Base-by-base conservation (phyloP, 345 rosid genomes). In the Eutrema heterophyllum region DNA sequence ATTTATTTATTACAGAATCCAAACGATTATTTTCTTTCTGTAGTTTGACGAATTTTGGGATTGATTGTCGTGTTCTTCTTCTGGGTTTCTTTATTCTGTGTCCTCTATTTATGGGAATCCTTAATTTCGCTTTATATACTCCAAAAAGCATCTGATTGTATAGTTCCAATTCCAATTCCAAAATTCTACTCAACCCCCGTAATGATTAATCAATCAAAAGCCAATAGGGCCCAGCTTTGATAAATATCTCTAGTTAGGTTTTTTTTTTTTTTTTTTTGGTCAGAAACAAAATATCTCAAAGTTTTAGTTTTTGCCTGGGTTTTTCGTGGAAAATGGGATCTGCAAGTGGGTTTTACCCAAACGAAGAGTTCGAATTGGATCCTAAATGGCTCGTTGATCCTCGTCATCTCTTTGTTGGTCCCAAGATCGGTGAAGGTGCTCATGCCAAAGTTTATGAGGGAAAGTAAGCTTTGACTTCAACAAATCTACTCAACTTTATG, bases 401-500 rank as follows among this genome's bases (percentile, higher is more conserved):
- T 36, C 89, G 86, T 85, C 91, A 79, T 64, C 96, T 95, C 13
- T 87, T 88, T 75, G 96, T 95, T 80, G 99, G 99, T 27, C 98
- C 99, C 5, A 92, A 90, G 88, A 87, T 95, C 83, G 98, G 98
- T 33, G 99, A 95, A 77, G 98, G 99, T 53, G 97, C 98, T 73
- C 98, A 92, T 88, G 98, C 98, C 77, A 92, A 95, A 83, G 98
- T 95, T 5, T 95, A 95, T 6, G 97, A 95, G 79, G 99, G 97
- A 74, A 95, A 90, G 98, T 95, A 84, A 89, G 99, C 59, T 76
- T 90, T 74, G 64, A 75, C 54, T 73, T 77, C 32, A 0, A 26
- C 32, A 0, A 26, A 21, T 18, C 30, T 59, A 5, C 33, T 27
- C 21, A 33, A 43, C 44, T 64, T 73, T 64, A 32, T 64, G 24